Base-by-base conservation (phyloP, 108 stramenopile species). In the Cyclotella baltica region DNA sequence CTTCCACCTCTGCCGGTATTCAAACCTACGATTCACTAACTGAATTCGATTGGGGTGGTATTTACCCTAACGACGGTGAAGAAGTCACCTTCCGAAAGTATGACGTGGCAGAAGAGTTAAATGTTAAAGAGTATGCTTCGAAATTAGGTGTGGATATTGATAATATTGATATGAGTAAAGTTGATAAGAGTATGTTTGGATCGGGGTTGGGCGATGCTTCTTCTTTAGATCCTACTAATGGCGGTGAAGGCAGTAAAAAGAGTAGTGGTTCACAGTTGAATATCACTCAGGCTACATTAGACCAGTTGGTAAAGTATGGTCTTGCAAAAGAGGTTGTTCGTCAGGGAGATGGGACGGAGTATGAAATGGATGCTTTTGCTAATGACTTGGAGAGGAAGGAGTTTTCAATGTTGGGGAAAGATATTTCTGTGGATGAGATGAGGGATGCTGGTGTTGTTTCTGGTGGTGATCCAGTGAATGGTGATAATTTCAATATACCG, bases 121-220 rank as follows among this genome's bases (percentile, higher is more conserved):
- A 95, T 84, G 89, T 95, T 5, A 72, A 81, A 29, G 91, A 95
- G 33, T 95, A 95, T 70, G 92, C 92, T 3, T 79, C 87, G 0
- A 87, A 78, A 59, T 63, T 95, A 62, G 94, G 94, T 2, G 94
- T 95, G 16, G 92, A 95, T 70, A 89, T 95, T 78, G 94, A 95
- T 72, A 95, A 95, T 75, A 81, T 95, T 35, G 88, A 95, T 69
- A 93, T 93, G 92, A 88, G 77, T 25, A 79, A 91, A 69, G 94
- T 95, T 27, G 90, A 95, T 62, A 92, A 93, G 63, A 87, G 73
- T 56, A 93, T 95, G 92, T 95, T 95, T 80, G 85, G 83, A 4
- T 81, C 88, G 0, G 90, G 89, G 28, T 66, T 94, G 69, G 25
- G 59, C 1, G 48, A 50, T n/a, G 46, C 40, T 35, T 46, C 31